phyloP scores from a whole-genome alignment of 768 basidiomycete species.

The Suillus discolor region DNA sequence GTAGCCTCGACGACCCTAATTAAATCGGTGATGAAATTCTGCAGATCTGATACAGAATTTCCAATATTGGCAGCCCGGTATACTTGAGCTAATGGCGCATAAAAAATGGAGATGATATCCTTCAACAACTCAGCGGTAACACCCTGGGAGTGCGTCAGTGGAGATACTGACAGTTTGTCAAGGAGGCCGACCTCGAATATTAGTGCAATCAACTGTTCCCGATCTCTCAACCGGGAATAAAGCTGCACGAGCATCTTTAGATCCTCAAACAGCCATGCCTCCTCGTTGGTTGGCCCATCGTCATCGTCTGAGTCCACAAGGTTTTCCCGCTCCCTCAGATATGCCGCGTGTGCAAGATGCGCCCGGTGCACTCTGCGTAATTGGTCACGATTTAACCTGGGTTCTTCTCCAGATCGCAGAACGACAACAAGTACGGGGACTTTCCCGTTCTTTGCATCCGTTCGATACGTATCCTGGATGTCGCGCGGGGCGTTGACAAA shows the following conservation, averaged over 20 bases:
- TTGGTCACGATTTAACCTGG: constrained; percentile 73
- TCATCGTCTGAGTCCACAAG: constrained; percentile 88
- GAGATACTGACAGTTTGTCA: not conserved
- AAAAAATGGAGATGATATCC: constrained; percentile 99
- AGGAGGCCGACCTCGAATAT: constrained; percentile 83
- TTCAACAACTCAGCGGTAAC: constrained; percentile 93
- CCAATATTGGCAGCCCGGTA: constrained; percentile 97
- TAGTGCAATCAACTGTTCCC: constrained; percentile 88
- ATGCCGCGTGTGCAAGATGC: constrained; percentile 77
- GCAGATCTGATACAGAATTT: constrained; percentile 89
- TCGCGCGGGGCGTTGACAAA: constrained; percentile 89
- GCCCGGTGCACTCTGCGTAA: constrained; percentile 80
- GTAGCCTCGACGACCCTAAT: constrained; percentile 91
- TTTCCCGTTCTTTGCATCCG: constrained; percentile 73
- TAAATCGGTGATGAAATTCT: constrained; percentile 93
- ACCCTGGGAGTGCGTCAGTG: constrained; percentile 55
- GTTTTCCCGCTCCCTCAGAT: constrained; percentile 59
- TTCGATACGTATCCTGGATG: constrained; percentile 80
- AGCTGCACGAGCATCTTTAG: constrained; percentile 77
- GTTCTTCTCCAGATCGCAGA: constrained; percentile 76
- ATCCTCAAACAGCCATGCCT: constrained; percentile 97
- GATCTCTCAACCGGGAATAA: constrained; percentile 79
- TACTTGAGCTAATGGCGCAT: constrained; percentile 93
- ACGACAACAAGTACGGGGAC: constrained; percentile 80
- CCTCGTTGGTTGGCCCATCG: constrained; percentile 90